These are phyloP conservation scores for Cunninghamia lanceolata DNA, from an alignment of 75 land plant genomes.

Conservation along the genomic window DNA sequence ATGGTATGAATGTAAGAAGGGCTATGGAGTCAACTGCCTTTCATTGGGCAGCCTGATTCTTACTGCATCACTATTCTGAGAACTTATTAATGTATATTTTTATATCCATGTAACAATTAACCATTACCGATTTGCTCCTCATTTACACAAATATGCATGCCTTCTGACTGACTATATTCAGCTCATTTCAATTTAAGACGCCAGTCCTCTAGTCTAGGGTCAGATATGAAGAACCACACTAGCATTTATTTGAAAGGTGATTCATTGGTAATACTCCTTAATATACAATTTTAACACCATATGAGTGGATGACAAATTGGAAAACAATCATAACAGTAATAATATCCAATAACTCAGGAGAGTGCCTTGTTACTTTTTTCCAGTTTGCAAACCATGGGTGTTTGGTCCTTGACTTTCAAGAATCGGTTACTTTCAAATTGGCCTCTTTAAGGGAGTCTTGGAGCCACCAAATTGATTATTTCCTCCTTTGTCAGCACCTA, in stretches of 20 bases:
- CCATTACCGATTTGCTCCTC: neutral
- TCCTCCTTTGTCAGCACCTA: neutral
- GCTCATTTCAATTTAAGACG: neutral
- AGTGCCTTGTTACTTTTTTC: neutral
- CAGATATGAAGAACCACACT: neutral
- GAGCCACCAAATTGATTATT: neutral
- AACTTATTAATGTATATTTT: neutral
- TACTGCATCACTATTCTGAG: too few species aligned
- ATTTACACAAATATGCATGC: neutral
- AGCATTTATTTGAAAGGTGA: neutral
- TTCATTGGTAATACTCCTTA: neutral
- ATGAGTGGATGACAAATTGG: neutral
- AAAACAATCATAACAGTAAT: neutral
- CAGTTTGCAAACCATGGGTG: neutral
- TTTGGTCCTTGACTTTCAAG: neutral
- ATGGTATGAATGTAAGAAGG: too few species aligned
- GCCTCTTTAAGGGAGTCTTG: neutral
- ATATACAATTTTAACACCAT: neutral
- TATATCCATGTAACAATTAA: neutral
- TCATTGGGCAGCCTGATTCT: too few species aligned
- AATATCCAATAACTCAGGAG: neutral
- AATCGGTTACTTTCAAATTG: neutral
- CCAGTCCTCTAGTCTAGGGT: neutral
- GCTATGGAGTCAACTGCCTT: too few species aligned
- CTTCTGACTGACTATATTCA: neutral